Conservation (phyloP, 2,329 filamentous ascomycete genomes). For the Fusarium coffeatum region DNA sequence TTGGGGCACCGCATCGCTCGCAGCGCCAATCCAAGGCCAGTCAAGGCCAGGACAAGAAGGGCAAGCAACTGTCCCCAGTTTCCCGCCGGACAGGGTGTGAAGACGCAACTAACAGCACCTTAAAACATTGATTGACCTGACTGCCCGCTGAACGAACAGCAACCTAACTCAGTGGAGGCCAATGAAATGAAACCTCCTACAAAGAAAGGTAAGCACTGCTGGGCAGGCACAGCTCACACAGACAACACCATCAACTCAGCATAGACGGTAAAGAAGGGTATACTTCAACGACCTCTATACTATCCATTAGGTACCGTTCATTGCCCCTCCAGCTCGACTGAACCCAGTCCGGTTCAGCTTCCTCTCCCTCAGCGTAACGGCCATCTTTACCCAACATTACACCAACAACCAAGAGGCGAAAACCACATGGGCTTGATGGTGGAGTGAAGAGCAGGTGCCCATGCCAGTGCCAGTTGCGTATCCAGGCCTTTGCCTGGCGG, state of each 20-base stretch:
- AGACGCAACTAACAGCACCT: slow-evolving; percentile 26
- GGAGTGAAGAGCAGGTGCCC: slow-evolving; percentile 17
- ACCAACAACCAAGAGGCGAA: slow-evolving; percentile 14
- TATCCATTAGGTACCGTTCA: neutral
- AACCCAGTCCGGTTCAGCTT: slow-evolving; percentile 2
- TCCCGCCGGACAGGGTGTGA: slow-evolving; percentile 25
- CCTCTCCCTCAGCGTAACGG: neutral
- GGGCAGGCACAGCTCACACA: slow-evolving; percentile 9
- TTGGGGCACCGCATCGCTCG: slow-evolving; percentile 20
- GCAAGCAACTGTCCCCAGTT: slow-evolving; percentile 37
- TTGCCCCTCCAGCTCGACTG: neutral
- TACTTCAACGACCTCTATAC: neutral
- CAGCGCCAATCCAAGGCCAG: slow-evolving; percentile 29
- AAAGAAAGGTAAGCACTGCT: neutral
- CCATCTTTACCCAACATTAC: slow-evolving; percentile 7
- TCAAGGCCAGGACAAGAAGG: slow-evolving; percentile 2
- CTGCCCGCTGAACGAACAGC: neutral
- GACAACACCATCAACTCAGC: slow-evolving; percentile 24
- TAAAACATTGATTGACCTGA: slow-evolving; percentile 1
- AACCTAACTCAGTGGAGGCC: neutral
- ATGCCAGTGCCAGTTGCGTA: slow-evolving; percentile 25
- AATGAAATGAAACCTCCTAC: neutral
- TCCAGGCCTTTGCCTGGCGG: slow-evolving; percentile 25
- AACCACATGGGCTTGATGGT: slow-evolving; percentile 4
- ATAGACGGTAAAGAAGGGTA: slow-evolving; percentile 12